Conservation (phyloP, 129 eudicot species). For the Oenanthe sinensis region DNA sequence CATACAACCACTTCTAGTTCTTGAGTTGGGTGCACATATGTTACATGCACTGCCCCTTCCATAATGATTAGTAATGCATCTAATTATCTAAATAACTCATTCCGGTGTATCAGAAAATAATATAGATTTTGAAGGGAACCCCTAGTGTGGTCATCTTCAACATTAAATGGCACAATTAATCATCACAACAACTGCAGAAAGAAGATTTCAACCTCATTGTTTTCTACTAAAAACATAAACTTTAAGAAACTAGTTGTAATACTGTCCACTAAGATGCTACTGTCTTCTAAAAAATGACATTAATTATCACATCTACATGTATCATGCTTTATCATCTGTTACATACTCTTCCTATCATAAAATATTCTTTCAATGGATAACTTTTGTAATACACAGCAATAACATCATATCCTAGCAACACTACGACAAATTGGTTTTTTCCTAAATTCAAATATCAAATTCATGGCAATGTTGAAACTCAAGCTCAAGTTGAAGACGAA, state of each 20-base stretch:
- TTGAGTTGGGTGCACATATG: neutral
- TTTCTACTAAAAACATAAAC: neutral
- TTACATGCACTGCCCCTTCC: neutral
- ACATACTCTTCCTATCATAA: neutral
- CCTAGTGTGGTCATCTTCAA: neutral
- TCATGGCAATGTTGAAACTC: neutral
- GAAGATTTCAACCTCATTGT: neutral
- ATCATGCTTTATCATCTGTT: neutral
- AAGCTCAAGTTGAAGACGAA: neutral
- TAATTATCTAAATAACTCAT: no score
- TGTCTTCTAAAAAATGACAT: neutral
- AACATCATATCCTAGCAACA: neutral
- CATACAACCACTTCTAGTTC: no score
- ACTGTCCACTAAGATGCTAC: neutral
- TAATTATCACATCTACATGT: neutral
- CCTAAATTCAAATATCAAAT: neutral
- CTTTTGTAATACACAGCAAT: neutral
- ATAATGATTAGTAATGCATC: neutral
- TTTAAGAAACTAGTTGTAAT: neutral
- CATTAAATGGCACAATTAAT: neutral
- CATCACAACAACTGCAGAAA: no score
- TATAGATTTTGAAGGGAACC: neutral
- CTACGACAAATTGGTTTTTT: neutral
- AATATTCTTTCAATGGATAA: neutral
- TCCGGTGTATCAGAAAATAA: neutral